These are phyloP conservation scores for Talaromyces adpressus DNA, from an alignment of 495 filamentous ascomycete species.

Conservation along the genomic window DNA sequence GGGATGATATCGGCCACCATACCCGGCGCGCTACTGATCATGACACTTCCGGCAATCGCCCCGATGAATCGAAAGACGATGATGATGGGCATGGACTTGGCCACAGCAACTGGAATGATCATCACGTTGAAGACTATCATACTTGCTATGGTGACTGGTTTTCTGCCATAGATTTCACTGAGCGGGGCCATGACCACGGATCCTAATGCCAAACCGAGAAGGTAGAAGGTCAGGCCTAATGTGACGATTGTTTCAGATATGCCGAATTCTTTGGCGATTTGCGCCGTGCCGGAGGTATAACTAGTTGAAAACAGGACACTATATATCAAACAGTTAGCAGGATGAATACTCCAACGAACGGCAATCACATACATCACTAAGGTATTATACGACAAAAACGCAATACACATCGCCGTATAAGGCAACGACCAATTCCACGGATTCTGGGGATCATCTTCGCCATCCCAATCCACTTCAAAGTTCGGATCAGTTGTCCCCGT, in stretches of 20 bases:
- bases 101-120: conserved; percentile 65
- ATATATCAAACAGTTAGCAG: conserved; percentile 1
- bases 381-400: conserved; percentile 63
- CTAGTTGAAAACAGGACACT: conserved; percentile 80
- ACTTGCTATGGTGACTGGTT: conserved; percentile 61
- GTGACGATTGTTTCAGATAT: conserved; percentile 54
- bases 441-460: conserved; percentile 56
- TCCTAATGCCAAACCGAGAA: conserved; percentile 58
- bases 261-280: conserved; percentile 61
- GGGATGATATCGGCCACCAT: conserved; percentile 73
- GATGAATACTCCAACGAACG: background rate
- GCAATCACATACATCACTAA: conserved; percentile 45
- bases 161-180: conserved; percentile 72
- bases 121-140: conserved; percentile 57
- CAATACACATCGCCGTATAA: conserved; percentile 58
- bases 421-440: conserved; percentile 68
- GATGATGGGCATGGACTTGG: conserved; percentile 54
- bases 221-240: conserved; percentile 72
- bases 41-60: conserved; percentile 68
- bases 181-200: conserved; percentile 69
- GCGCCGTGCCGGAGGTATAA: conserved; percentile 63
- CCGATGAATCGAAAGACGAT: conserved; percentile 69
- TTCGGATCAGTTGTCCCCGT: conserved; percentile 53
- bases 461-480: conserved; percentile 71
- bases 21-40: conserved; percentile 76